Evolutionary conservation across 257 asterid genomes (phyloP), one percentile per base, ranked within the genome.

Genomic region (Solanum habrochaites): DNA sequence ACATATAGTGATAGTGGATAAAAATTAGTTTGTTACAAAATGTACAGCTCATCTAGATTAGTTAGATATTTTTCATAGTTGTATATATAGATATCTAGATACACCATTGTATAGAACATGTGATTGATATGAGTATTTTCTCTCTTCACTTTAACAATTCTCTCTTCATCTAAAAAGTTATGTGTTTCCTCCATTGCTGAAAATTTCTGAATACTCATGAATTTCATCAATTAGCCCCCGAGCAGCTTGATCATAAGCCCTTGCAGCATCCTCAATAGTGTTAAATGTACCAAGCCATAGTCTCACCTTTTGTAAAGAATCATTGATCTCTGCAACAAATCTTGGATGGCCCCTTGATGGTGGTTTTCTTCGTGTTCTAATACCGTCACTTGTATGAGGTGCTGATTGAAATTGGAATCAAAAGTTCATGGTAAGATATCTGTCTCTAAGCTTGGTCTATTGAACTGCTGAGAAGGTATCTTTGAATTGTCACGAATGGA

Each of bases 181-280:
- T 35, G 39, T 35, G 39, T 35, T 35, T 35, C 7, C 39, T 35
- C 7, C 7, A 35, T 35, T 35, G 39, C 6, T 35, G 39, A 7
- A 5, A 35, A 5, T 5, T 35, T 35, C 7, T 35, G 7, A 5
- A 35, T 35, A 35, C 39, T 35, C 7, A 35, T 35, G 39, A 5
- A 35, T 35, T 47, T 35, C 7, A 35, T 35, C 39, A 96, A 15
- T 92, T 94, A 0, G 89, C 90, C 2, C 98, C 98, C 98, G 92
- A 7, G 98, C 98, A 9, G 96, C 98, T 18, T 91, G 93, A 81
- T 95, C 98, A 31, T 95, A 94, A 3, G 98, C 98, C 70, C 94
- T 87, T 47, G 98, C 98, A 3, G 96, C 98, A 37, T 37, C 1
- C 2, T 37, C 7, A 37, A 37, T 7, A 37, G 2, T 37, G 39